These are phyloP conservation scores for Hypoxylon crocopeplum DNA, from an alignment of 495 filamentous ascomycete genomes.

Conservation along the genomic window DNA sequence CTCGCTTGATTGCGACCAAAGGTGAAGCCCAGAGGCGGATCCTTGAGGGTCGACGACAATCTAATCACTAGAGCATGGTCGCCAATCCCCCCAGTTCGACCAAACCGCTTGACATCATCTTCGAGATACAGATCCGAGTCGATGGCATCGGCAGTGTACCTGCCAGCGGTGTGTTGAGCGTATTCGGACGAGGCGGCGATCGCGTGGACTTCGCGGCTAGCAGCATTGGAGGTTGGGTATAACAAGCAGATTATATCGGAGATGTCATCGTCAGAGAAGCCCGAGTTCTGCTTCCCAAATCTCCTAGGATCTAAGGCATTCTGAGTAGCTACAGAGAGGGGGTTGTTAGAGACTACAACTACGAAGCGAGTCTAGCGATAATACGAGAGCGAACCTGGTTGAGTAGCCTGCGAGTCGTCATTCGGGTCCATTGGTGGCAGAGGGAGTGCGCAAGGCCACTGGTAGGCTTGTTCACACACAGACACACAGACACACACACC, in stretches of 20 bases:
- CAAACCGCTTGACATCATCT: conserved; percentile 52
- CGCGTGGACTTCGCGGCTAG: conserved; percentile 68
- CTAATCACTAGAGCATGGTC: conserved; percentile 79
- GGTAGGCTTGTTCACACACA: background rate
- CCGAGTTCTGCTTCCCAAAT: conserved; percentile 75
- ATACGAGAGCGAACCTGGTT: conserved; percentile 37
- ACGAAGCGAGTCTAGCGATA: background rate
- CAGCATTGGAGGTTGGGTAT: conserved; percentile 75
- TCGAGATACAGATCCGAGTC: conserved; percentile 54
- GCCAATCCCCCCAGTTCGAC: conserved; percentile 55
- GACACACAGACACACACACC: conserved; percentile 16
- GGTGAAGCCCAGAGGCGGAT: conserved; percentile 71
- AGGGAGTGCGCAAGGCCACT: conserved; percentile 20
- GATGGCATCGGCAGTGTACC: conserved; percentile 53
- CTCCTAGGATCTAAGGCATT: conserved; percentile 80
- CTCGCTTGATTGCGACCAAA: conserved; percentile 78
- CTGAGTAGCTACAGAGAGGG: conserved; percentile 68
- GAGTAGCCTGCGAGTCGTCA: conserved; percentile 42
- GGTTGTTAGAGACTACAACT: conserved; percentile 16
- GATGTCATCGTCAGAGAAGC: conserved; percentile 78
- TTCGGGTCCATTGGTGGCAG: conserved; percentile 38
- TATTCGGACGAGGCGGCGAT: conserved; percentile 52
- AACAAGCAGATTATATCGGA: conserved; percentile 90
- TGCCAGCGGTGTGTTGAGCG: conserved; percentile 45
- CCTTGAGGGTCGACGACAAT: conserved; percentile 72